These are phyloP conservation scores for Ganoderma lucidum DNA, from an alignment of 1,284 basidiomycete species.

Conservation along the genomic window DNA sequence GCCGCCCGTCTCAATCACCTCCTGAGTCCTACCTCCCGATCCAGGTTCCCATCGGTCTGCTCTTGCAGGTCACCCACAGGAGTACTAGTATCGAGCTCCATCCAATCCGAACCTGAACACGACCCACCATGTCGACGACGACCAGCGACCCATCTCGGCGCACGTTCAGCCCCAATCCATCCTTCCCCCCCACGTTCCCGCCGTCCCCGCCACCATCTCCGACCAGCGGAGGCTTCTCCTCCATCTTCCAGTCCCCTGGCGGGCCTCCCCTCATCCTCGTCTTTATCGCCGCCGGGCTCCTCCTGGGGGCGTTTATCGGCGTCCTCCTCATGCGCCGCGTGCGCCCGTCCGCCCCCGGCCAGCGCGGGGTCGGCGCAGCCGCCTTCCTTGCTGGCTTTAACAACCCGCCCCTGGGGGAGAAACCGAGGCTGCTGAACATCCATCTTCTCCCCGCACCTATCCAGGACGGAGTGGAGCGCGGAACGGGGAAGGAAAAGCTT, in stretches of 20 bases:
- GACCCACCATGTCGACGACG: background rate
- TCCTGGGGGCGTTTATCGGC: slow-evolving; percentile 35
- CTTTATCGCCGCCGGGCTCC: slow-evolving; percentile 40
- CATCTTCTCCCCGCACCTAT: slow-evolving; percentile 6
- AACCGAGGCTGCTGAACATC: slow-evolving; percentile 28
- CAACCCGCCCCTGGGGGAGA: slow-evolving; percentile 17
- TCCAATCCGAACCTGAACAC: background rate
- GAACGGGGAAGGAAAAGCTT: background rate
- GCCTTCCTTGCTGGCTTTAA: slow-evolving; percentile 4
- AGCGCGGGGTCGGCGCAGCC: slow-evolving; percentile 11
- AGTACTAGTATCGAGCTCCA: background rate
- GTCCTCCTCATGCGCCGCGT: slow-evolving; percentile 33
- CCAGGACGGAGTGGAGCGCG: background rate
- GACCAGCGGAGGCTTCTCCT: slow-evolving; percentile 15
- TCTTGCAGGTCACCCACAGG: background rate
- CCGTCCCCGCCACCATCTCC: slow-evolving; percentile 8
- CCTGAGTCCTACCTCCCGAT: background rate
- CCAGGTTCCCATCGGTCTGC: background rate
- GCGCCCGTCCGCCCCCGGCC: slow-evolving; percentile 22
- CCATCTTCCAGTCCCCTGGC: slow-evolving; percentile 34
- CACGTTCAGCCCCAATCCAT: background rate
- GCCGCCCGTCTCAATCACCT: background rate
- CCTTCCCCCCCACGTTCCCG: background rate
- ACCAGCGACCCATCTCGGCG: background rate
- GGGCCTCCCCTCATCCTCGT: slow-evolving; percentile 43